phyloP scores from a whole-genome alignment of 192 early-diverging fungal species.

The Piromyces finnis region DNA sequence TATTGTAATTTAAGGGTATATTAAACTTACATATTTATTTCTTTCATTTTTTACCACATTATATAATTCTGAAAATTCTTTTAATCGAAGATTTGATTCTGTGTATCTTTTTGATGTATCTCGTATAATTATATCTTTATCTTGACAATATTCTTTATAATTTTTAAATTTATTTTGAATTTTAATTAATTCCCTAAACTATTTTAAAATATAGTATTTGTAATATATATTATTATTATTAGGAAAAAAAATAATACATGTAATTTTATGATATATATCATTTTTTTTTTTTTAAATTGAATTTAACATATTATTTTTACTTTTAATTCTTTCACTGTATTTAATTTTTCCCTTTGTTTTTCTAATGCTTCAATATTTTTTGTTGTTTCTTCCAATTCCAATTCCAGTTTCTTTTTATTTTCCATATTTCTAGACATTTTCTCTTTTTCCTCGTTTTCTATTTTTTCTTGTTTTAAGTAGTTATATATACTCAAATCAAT shows the following conservation, averaged over 20 bases:
- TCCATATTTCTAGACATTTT: conserved; percentile 12
- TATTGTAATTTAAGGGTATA: too few relatives aligned
- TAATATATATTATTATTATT: not conserved
- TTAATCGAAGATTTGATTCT: conserved; percentile 20
- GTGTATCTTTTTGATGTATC: conserved; percentile 28
- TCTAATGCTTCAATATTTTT: conserved; percentile 2
- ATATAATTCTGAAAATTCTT: conserved; percentile 33
- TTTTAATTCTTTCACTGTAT: conserved; percentile 26
- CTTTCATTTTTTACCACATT: conserved; percentile 45
- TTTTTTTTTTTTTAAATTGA: not conserved
- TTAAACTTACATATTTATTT: conserved; percentile 39
- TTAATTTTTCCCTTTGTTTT: conserved; percentile 16
- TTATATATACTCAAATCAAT: conserved; percentile 29
- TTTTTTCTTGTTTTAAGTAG: conserved; percentile 22
- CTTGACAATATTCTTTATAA: conserved; percentile 22
- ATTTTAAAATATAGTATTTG: not conserved
- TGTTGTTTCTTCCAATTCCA: conserved; percentile 22
- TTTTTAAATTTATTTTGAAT: conserved; percentile 15
- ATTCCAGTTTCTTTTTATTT: conserved; percentile 22
- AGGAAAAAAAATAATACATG: not conserved
- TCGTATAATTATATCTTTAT: conserved; percentile 24
- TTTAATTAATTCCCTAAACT: conserved; percentile 34
- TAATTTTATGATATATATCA: not conserved
- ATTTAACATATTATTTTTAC: too few relatives aligned
- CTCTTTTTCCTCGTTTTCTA: conserved; percentile 26